Evolutionary conservation across 495 filamentous ascomycete genomes (phyloP).

Genomic region (Hapsidospora chrysogenum): DNA sequence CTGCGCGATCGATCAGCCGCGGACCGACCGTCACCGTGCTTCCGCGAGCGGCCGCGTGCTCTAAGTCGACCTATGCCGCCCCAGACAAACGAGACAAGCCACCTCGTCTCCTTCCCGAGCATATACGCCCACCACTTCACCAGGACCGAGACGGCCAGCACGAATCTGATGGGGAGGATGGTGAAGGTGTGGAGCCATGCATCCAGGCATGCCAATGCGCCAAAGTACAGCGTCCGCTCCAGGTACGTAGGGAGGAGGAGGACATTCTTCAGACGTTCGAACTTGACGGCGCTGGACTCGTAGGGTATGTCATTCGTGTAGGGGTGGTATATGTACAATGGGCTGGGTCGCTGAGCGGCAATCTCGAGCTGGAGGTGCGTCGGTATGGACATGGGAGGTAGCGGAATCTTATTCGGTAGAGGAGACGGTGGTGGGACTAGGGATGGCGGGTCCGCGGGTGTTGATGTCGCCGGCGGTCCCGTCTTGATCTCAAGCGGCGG

Average conservation of each 20-base stretch:
- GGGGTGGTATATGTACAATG: slow-evolving; percentile 73
- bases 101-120: slow-evolving; percentile 45
- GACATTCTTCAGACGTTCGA: slow-evolving; percentile 86
- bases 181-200: slow-evolving; percentile 97
- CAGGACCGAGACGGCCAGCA: slow-evolving; percentile 65
- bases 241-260: slow-evolving; percentile 63
- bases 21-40: slow-evolving; percentile 11
- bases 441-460: slow-evolving; percentile 3
- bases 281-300: slow-evolving; percentile 90
- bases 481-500: slow-evolving; percentile 4
- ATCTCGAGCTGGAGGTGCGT: slow-evolving; percentile 82
- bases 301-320: slow-evolving; percentile 62
- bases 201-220: slow-evolving; percentile 78
- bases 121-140: slow-evolving; percentile 54
- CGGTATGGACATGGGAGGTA: slow-evolving; percentile 74
- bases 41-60: slow-evolving; percentile 31
- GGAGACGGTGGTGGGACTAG: slow-evolving; percentile 38
- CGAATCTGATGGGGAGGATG: slow-evolving; percentile 77
- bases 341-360: slow-evolving; percentile 63
- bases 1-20: slow-evolving; percentile 18
- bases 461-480: slow-evolving; percentile 1
- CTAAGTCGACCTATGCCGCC: slow-evolving; percentile 51
- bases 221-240: slow-evolving; percentile 79
- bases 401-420: slow-evolving; percentile 50
- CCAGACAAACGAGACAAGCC: slow-evolving; percentile 55